Base-by-base conservation (phyloP, 176 grass and related monocot species). In the Alloteropsis semialata region DNA sequence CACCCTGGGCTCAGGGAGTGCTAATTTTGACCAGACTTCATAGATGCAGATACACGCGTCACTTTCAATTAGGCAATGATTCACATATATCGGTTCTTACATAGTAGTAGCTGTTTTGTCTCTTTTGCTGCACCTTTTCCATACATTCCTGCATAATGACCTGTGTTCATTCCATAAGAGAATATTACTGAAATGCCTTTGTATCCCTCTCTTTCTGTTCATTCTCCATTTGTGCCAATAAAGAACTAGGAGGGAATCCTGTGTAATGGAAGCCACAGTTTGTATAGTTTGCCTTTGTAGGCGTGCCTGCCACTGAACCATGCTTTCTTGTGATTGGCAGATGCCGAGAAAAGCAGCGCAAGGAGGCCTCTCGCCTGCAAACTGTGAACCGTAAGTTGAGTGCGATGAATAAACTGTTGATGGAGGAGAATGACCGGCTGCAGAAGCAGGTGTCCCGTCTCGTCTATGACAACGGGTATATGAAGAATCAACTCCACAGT, bases 361-460 rank as follows among this genome's bases (percentile, higher is more conserved):
- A 99, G 85, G 97, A 99, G 81, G 84, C 97, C 13, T 99, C 91
- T 53, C 93, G 97, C 59, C 88, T 99, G 37, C 97, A 99, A 45
- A 96, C 97, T 0, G 97, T 99, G 72, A 99, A 99, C 67, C 83
- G 97, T 51, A 99, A 99, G 79, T 83, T 99, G 19, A 87, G 87
- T 6, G 97, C 97, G 0, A 96, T 96, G 97, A 99, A 99, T 74
- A 99, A 99, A 81, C 76, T 99, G 87, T 81, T 99, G 68, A 99
- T 99, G 97, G 97, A 99, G 84, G 97, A 99, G 28, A 99, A 99
- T 78, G 97, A 99, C 84, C 82, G 93, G 68, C 81, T 99, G 63
- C 97, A 99, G 91, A 99, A 99, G 77, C 97, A 99, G 88, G 83
- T 99, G 59, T 96, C 93, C 30, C 93, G 92, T 48, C 97, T 99